Evolutionary conservation across 352 stramenopile genomes (phyloP), one percentile per base, ranked within the genome.

Genomic region (Pythium rhizo-oryzae): DNA sequence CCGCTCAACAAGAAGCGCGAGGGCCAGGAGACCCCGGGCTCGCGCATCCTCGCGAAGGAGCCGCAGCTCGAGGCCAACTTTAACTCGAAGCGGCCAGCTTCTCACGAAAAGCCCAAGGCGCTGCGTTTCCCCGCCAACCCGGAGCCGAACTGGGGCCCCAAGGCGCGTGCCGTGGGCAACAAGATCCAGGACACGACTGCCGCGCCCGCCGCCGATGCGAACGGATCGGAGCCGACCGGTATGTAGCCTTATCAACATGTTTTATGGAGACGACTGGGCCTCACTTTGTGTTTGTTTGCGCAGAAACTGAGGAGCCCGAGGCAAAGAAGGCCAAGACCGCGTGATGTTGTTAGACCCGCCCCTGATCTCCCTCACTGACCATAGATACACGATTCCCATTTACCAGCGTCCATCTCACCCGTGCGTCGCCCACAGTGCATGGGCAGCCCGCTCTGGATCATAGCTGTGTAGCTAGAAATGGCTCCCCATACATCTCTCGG

Each of bases 111-210:
- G 67, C 83, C 86, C 52, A 98, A 98, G 74, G 94, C 96, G 9
- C 75, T 92, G 62, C 87, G 97, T 35, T 99, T 97, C 73, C 94
- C 97, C 33, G 69, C 89, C 8, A 99, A 99, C 79, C 97, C 97
- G 5, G 93, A 99, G 74, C 88, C 94, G 1, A 95, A 99, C 76
- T 99, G 97, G 97, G 97, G 97, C 15, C 97, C 96, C 0, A 99
- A 99, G 80, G 85, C 92, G 0, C 87, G 89, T 65, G 88, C 88
- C 44, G 84, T 93, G 1, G 87, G 89, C 39, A 90, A 94, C 72
- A 87, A 84, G 51, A 66, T 66, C 23, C 76, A 71, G 50, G 52
- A 65, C 23, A n/a, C 18, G 12, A 35, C 61, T 3, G 24, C 67
- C 8, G 13, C 24, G 23, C 28, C 19, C 19, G 57, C 47, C 57